phyloP scores from a whole-genome alignment of 805 yeast species.

The Starmerella tilneyi region DNA sequence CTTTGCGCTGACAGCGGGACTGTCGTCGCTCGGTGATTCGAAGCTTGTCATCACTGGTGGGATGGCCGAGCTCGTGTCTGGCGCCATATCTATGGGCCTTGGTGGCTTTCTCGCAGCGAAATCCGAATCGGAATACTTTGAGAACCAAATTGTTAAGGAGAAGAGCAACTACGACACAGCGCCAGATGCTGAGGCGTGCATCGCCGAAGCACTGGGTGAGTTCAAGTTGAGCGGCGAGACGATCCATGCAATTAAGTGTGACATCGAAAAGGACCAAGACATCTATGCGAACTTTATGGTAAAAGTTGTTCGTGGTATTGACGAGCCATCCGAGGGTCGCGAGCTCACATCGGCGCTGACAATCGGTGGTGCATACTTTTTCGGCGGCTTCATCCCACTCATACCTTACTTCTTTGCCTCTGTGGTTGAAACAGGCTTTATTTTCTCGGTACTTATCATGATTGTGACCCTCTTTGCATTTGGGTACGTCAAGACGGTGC shows the following conservation, averaged over 20 bases:
- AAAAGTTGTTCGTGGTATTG: slow-evolving; percentile 82
- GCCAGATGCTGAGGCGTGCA: slow-evolving; percentile 52
- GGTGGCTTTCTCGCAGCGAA: slow-evolving; percentile 96
- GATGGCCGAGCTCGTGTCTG: slow-evolving; percentile 91
- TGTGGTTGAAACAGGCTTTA: slow-evolving; percentile 66
- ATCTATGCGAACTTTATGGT: slow-evolving; percentile 77
- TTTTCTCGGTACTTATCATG: slow-evolving; percentile 72
- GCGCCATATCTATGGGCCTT: slow-evolving; percentile 95
- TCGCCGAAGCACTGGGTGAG: slow-evolving; percentile 69
- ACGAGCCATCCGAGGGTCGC: slow-evolving; percentile 89
- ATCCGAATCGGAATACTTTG: slow-evolving; percentile 45
- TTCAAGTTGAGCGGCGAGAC: slow-evolving; percentile 62
- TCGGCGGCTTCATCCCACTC: slow-evolving; percentile 88
- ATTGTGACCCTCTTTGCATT: slow-evolving; percentile 71
- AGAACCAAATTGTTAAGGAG: slow-evolving; percentile 28
- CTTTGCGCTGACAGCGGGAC: slow-evolving; percentile 95
- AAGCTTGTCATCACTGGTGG: slow-evolving; percentile 94
- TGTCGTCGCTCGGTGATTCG: slow-evolving; percentile 80
- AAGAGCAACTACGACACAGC: slow-evolving; percentile 21
- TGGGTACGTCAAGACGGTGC: slow-evolving; percentile 74
- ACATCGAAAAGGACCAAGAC: slow-evolving; percentile 67
- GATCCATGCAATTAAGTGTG: slow-evolving; percentile 59
- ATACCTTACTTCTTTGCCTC: slow-evolving; percentile 78
- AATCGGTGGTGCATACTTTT: slow-evolving; percentile 76
- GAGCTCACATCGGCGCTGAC: slow-evolving; percentile 81